These are phyloP conservation scores for Trifolium fragiferum DNA, from an alignment of 306 rosid genomes.

Conservation along the genomic window DNA sequence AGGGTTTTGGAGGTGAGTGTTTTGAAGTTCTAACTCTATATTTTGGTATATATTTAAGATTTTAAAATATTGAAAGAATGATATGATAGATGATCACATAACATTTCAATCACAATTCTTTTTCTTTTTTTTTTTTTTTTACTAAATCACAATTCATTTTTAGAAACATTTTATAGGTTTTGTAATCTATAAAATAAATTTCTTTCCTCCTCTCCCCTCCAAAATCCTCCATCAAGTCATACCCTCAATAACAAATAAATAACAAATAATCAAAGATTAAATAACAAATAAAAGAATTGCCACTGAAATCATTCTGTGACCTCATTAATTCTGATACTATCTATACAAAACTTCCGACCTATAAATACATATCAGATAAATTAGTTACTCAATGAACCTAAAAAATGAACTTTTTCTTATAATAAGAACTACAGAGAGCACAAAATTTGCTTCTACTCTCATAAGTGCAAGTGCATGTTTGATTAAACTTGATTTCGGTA, in stretches of 20 bases:
- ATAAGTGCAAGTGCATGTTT: neutral
- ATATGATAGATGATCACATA: neutral
- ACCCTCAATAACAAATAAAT: no score
- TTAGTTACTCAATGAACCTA: no score
- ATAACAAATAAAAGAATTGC: neutral
- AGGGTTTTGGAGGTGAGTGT: neutral
- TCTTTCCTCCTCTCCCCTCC: neutral
- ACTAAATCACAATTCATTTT: no score
- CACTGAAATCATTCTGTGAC: neutral
- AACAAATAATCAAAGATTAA: neutral
- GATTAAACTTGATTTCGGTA: no score
- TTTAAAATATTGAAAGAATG: neutral
- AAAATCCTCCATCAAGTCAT: neutral
- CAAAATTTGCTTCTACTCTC: conserved; percentile 5
- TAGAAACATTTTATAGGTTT: neutral
- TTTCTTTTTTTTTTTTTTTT: no score
- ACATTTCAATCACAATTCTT: neutral
- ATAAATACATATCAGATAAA: no score
- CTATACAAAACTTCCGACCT: conserved; percentile 9
- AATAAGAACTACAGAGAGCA: neutral
- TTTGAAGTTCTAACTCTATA: neutral
- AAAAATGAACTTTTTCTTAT: no score
- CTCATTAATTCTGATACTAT: neutral
- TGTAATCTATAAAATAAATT: neutral
- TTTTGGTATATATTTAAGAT: neutral